A percentile compares a stretch with the other conserved stretches of the same genome.
Evolutionary conservation across 2,329 filamentous ascomycete species (phyloP).

Genomic region (Diaporthe citri): DNA sequence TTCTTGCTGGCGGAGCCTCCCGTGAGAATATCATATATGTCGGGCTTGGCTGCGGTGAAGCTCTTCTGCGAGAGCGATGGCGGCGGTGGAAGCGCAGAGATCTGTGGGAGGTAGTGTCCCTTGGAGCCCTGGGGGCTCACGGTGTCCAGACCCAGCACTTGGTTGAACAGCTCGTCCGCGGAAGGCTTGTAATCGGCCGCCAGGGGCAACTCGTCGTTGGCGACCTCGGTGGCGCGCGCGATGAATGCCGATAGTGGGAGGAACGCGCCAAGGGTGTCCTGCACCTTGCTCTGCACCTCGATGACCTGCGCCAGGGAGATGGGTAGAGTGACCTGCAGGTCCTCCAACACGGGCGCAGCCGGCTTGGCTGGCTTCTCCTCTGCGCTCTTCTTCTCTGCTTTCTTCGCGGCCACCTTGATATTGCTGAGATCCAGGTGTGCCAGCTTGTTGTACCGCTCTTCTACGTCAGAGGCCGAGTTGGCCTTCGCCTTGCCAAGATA

Average conservation of each 20-base stretch:
- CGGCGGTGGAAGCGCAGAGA: conserved; percentile 69
- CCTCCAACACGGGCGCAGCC: conserved; percentile 56
- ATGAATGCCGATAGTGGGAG: conserved; percentile 91
- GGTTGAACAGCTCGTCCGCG: conserved; percentile 87
- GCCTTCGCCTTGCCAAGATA: conserved; percentile 84
- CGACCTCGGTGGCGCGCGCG: conserved; percentile 83
- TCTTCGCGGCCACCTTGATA: conserved; percentile 81
- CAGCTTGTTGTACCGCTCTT: conserved; percentile 79
- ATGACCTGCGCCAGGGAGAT: conserved; percentile 84
- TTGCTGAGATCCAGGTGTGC: conserved; percentile 93
- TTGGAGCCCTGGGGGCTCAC: conserved; percentile 61
- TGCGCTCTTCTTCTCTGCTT: conserved; percentile 53
- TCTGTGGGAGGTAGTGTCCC: conserved; percentile 79
- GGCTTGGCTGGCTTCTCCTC: conserved; percentile 53
- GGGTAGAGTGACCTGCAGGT: conserved; percentile 75
- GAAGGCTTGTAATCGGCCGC: conserved; percentile 75
- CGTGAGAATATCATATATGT: conserved; percentile 87
- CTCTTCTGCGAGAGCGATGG: conserved; percentile 51
- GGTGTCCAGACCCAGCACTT: conserved; percentile 79
- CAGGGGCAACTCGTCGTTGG: conserved; percentile 86
- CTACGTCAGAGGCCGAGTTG: conserved; percentile 78
- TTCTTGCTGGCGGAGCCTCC: conserved; percentile 47
- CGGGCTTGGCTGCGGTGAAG: conserved; percentile 65
- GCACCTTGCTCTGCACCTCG: conserved; percentile 83
- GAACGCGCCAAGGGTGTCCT: conserved; percentile 81